These are phyloP conservation scores for Malus orientalis DNA, from an alignment of 306 rosid species.

Conservation along the genomic window DNA sequence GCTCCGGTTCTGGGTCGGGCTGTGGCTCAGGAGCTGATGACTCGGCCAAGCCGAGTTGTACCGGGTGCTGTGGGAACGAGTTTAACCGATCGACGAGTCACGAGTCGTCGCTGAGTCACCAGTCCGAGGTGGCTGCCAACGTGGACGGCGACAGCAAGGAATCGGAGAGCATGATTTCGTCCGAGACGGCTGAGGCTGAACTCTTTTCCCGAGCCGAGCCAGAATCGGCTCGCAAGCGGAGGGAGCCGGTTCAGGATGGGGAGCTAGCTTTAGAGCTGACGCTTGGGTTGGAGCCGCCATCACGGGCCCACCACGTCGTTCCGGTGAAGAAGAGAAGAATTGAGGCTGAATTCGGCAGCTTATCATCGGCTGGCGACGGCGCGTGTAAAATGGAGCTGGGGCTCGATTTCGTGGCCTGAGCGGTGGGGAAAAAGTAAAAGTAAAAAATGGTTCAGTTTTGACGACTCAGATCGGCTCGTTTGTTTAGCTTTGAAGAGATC, in stretches of 20 bases:
- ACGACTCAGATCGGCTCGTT: slow-evolving; percentile 33
- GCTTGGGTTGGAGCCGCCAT: slow-evolving; percentile 58
- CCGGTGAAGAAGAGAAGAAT: slow-evolving; percentile 79
- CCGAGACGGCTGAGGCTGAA: slow-evolving; percentile 51
- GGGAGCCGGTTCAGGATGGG: slow-evolving; percentile 12
- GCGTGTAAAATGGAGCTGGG: slow-evolving; percentile 40
- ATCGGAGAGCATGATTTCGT: slow-evolving; percentile 71
- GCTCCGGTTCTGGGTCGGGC: slow-evolving; percentile 6
- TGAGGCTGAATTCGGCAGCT: slow-evolving; percentile 1
- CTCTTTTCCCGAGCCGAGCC: slow-evolving; percentile 44
- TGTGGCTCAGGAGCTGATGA: neutral
- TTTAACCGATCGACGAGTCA: slow-evolving; percentile 64
- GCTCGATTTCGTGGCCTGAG: slow-evolving; percentile 31
- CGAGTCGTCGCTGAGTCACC: slow-evolving; percentile 87
- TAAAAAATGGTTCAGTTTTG: slow-evolving; percentile 28
- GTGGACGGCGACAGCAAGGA: slow-evolving; percentile 60
- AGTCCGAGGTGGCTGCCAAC: slow-evolving; percentile 50
- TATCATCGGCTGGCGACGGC: slow-evolving; percentile 10
- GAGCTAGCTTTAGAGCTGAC: slow-evolving; percentile 66
- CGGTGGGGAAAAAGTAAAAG: neutral
- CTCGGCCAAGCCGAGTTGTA: slow-evolving; percentile 8
- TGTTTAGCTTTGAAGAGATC: slow-evolving; percentile 29
- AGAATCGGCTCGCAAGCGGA: slow-evolving; percentile 20
- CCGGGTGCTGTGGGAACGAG: slow-evolving; percentile 20
- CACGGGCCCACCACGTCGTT: slow-evolving; percentile 46